These are phyloP conservation scores for Kwoniella mangroviensis DNA, from an alignment of 768 basidiomycete species.

Conservation along the genomic window DNA sequence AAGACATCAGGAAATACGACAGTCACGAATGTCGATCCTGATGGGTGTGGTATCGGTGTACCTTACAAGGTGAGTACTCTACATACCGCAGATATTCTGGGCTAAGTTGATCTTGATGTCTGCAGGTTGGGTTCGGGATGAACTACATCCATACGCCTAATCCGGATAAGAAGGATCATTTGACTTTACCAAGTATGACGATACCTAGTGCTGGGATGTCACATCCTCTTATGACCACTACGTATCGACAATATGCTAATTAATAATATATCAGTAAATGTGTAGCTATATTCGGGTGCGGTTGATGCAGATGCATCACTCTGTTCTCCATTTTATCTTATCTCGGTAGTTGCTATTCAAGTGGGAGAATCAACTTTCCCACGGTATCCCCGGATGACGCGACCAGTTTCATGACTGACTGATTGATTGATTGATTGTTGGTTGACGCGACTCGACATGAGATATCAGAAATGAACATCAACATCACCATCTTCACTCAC, in stretches of 20 bases:
- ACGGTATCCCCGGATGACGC: conserved; percentile 11
- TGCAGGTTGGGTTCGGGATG: conserved; percentile 47
- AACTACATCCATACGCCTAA: conserved; percentile 45
- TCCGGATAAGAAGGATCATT: conserved; percentile 19
- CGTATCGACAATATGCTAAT: conserved; percentile 34
- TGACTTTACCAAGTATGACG: conserved; percentile 20
- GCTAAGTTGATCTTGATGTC: neutral
- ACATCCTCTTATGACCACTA: conserved; percentile 50
- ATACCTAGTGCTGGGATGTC: conserved; percentile 44
- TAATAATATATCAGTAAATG: conserved; percentile 1
- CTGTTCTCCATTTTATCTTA: neutral
- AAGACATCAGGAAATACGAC: conserved; percentile 42
- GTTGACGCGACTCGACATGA: conserved; percentile 21
- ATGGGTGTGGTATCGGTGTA: conserved; percentile 23
- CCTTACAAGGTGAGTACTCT: conserved; percentile 29
- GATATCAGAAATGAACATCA: neutral
- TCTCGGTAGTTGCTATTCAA: neutral
- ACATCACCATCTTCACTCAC: neutral
- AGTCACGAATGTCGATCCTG: conserved; percentile 28
- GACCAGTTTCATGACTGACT: conserved; percentile 11
- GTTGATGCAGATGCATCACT: neutral
- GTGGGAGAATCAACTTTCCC: conserved; percentile 6
- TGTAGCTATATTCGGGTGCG: neutral
- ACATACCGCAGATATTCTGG: neutral
- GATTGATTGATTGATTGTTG: too few relatives aligned